Evolutionary conservation across 768 basidiomycete genomes (phyloP).

Genomic region (Tubosaeta sp.): DNA sequence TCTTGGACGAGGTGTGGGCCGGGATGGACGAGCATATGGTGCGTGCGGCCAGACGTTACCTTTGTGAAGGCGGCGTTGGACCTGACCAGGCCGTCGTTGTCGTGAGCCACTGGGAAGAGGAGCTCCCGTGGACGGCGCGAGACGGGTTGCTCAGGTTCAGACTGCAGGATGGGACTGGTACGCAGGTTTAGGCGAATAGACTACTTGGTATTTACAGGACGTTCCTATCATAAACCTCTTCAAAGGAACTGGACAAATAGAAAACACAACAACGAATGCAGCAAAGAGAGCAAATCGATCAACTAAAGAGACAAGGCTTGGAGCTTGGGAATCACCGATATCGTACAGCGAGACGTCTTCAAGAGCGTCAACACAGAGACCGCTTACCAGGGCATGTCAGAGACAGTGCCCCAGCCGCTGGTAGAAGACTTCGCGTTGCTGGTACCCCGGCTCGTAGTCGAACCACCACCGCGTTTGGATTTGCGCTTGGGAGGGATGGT

Average conservation of each 20-base stretch:
- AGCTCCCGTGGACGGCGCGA: conserved; percentile 73
- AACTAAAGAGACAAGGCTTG: no score
- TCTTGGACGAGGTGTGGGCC: conserved; percentile 91
- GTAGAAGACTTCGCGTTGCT: conserved; percentile 15
- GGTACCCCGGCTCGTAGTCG: conserved; percentile 8
- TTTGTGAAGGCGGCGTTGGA: conserved; percentile 50
- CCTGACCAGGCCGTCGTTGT: conserved; percentile 74
- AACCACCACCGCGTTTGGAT: conserved; percentile 9
- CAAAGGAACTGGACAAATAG: not conserved
- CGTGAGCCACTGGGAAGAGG: conserved; percentile 88
- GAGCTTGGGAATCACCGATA: not conserved
- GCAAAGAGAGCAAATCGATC: conserved; percentile 3
- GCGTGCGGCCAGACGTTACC: conserved; percentile 52
- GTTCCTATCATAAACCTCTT: no score
- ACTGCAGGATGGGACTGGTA: conserved; percentile 35
- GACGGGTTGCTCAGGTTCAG: conserved; percentile 46
- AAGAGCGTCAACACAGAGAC: not conserved
- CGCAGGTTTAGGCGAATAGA: conserved; percentile 2
- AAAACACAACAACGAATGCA: not conserved
- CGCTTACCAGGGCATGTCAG: conserved; percentile 24
- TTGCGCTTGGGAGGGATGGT: conserved; percentile 11
- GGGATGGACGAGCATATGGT: conserved; percentile 88
- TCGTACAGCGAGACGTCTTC: conserved; percentile 2
- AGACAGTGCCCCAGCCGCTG: conserved; percentile 24
- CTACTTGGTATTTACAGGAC: not conserved